These are phyloP conservation scores for Lanmaoa rubissima DNA, from an alignment of 768 basidiomycete species.

Conservation along the genomic window DNA sequence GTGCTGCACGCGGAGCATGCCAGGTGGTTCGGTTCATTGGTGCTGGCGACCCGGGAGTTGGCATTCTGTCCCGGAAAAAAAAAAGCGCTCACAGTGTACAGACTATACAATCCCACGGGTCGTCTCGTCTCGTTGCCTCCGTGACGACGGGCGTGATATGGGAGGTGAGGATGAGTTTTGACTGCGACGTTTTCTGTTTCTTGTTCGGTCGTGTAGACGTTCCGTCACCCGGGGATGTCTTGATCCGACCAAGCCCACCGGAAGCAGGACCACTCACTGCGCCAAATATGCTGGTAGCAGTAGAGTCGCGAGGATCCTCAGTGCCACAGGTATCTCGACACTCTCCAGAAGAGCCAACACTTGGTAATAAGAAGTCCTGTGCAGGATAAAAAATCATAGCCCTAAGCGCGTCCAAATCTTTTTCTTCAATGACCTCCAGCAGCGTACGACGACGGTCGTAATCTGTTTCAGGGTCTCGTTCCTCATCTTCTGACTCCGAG, in stretches of 20 bases:
- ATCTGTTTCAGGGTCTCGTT: conserved; percentile 45
- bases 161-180: conserved; percentile 9
- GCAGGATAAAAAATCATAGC: conserved; percentile 45
- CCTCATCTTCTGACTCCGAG: conserved; percentile 38
- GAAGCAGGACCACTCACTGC: background rate
- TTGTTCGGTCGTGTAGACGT: conserved; percentile 12
- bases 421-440: conserved; percentile 44
- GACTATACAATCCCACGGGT: conserved; percentile 51
- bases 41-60: conserved; percentile 34
- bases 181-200: conserved; percentile 20
- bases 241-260: background rate
- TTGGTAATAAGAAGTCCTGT: conserved; percentile 49
- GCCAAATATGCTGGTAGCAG: background rate
- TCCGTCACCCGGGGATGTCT: background rate
- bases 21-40: conserved; percentile 52
- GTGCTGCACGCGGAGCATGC: conserved; percentile 64
- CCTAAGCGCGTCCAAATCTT: conserved; percentile 44
- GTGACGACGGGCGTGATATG: background rate
- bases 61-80: background rate
- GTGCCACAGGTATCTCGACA: background rate
- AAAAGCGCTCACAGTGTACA: conserved; percentile 59
- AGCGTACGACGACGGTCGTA: conserved; percentile 51
- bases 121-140: conserved; percentile 27
- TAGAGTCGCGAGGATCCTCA: background rate
- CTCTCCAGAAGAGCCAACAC: background rate